Percentiles rank a stretch among this genome's conserved stretches.
phyloP scores from a whole-genome alignment of 2,329 filamentous ascomycete species.

The Colletotrichum sp. region DNA sequence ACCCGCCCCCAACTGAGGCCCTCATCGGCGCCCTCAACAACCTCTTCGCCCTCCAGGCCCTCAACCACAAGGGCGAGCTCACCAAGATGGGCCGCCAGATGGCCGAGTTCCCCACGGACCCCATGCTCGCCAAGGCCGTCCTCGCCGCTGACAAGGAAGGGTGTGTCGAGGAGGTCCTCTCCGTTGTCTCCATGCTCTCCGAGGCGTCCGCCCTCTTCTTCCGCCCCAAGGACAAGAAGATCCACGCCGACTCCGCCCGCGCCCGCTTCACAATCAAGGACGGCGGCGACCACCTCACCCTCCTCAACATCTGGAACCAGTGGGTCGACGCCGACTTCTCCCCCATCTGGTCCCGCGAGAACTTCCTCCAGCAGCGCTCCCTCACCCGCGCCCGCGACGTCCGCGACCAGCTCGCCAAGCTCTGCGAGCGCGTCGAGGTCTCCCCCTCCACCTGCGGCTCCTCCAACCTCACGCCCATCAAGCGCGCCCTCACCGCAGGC shows the following conservation, averaged over 20 bases:
- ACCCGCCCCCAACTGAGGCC: constrained; percentile 87
- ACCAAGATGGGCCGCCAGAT: constrained; percentile 93
- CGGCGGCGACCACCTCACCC: constrained; percentile 86
- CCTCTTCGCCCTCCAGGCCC: constrained; percentile 86
- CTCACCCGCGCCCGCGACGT: constrained; percentile 89
- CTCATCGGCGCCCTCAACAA: constrained; percentile 89
- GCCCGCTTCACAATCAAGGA: constrained; percentile 89
- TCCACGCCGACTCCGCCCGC: constrained; percentile 90
- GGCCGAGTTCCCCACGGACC: constrained; percentile 93
- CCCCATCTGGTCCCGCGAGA: constrained; percentile 87
- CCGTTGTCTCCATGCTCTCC: constrained; percentile 91
- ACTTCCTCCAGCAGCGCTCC: constrained; percentile 91
- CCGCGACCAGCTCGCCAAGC: constrained; percentile 86
- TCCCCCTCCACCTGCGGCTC: constrained; percentile 71
- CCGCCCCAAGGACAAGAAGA: constrained; percentile 95
- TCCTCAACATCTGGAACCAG: constrained; percentile 93
- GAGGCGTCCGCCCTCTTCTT: constrained; percentile 92
- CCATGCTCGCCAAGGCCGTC: constrained; percentile 88
- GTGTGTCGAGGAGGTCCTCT: constrained; percentile 92
- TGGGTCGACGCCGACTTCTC: constrained; percentile 94
- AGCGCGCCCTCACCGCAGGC: constrained; percentile 86
- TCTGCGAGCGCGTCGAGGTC: constrained; percentile 94
- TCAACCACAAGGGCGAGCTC: constrained; percentile 87
- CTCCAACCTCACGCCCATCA: constrained; percentile 77
- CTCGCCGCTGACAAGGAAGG: constrained; percentile 87